Base-by-base conservation (phyloP, 805 yeast genomes). In the Saccharomycopsis fibuligera region DNA sequence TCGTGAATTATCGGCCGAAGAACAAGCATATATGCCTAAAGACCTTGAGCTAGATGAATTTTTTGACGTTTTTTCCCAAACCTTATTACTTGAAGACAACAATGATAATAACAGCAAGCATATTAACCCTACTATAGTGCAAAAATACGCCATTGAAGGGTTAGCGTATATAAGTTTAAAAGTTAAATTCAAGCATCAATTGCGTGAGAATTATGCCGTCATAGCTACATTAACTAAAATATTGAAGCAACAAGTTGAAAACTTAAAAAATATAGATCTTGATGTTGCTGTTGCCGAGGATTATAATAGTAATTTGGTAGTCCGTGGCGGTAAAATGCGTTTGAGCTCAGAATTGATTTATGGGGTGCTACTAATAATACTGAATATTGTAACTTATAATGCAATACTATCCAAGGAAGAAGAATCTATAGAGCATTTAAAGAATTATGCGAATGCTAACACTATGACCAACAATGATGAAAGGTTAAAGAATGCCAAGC, bases 351-450 rank as follows among this genome's bases (percentile, higher is more conserved):
- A 49, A 10, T 22, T 43, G 19, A 25, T 49, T 21, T 73, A 70
- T 54, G 81, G 81, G 2, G 53, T 69, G 2, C 51, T 76, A 14
- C 58, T 68, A 14, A 65, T 71, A 0, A 41, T 77, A 0, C 54
- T 70, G 9, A 76, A 74, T 49, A 50, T 75, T 14, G 60, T 74
- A 9, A 58, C 58, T 0, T 59, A 63, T 31, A 57, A 66, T 22
- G 56, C 59, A 31, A 67, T 65, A 14, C 54, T 57, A 3, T 56
- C 60, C 29, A 58, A 61, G 41, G 68, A 65, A 38, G 65, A 63
- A 27, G 54, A 58, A 45, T 67, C 71, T 1, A 57, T 69, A 3
- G 60, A 65, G n/a, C 62, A 61, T 44, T 57, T 75, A 44, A 71
- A 68, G 41, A 61, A 58, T 29, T 64, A 68, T 45, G 64, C 75